These are phyloP conservation scores for Saturnispora dispora DNA, from an alignment of 805 yeast genomes.

Conservation along the genomic window DNA sequence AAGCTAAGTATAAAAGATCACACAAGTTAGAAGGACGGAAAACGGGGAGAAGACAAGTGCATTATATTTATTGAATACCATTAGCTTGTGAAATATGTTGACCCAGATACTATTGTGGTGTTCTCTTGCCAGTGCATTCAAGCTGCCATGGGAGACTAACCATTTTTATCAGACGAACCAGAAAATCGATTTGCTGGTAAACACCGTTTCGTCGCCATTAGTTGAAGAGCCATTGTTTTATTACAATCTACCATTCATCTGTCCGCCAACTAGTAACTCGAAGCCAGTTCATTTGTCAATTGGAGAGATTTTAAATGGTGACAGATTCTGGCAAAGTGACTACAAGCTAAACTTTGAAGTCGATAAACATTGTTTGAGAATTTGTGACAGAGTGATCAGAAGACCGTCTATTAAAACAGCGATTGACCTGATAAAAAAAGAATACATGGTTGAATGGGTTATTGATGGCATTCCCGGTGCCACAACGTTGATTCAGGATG, in stretches of 20 bases:
- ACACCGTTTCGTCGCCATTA: conserved; percentile 70
- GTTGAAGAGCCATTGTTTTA: conserved; percentile 71
- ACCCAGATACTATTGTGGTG: neutral
- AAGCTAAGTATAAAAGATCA: neutral
- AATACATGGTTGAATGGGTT: conserved; percentile 76
- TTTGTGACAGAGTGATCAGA: conserved; percentile 60
- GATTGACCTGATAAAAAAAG: conserved; percentile 50
- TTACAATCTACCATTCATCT: conserved; percentile 70
- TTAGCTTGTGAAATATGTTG: neutral
- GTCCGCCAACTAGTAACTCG: conserved; percentile 51
- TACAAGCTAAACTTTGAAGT: conserved; percentile 53
- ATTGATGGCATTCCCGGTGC: conserved; percentile 84
- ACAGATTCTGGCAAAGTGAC: conserved; percentile 67
- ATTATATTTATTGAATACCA: too few species aligned
- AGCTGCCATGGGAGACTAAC: conserved; percentile 27
- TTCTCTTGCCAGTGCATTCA: conserved; percentile 7
- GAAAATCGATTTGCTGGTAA: conserved; percentile 57
- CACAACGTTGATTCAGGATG: conserved; percentile 60
- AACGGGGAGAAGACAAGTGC: neutral
- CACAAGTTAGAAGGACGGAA: too few species aligned
- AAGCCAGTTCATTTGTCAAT: conserved; percentile 59
- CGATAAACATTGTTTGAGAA: conserved; percentile 55
- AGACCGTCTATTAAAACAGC: conserved; percentile 46
- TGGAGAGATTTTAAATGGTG: conserved; percentile 75
- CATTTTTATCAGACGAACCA: conserved; percentile 42